Conservation (phyloP, 495 filamentous ascomycete genomes). For the Neurospora pannonica region DNA sequence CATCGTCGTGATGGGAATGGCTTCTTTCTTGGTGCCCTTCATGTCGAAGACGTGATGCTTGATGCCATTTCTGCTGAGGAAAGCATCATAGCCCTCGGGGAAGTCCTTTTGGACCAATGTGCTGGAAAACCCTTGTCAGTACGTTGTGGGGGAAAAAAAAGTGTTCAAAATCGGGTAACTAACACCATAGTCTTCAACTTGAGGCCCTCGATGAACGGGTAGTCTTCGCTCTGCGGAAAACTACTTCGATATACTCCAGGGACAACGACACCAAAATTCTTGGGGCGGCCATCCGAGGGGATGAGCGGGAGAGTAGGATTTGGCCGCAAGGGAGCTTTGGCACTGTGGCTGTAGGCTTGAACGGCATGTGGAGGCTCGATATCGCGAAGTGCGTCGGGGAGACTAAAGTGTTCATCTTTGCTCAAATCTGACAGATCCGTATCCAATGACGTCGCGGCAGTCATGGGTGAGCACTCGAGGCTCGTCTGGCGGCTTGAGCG, state of each 20-base stretch:
- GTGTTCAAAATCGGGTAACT: conserved; percentile 14
- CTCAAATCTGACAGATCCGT: neutral
- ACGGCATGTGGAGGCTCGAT: conserved; percentile 2
- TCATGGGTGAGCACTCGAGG: conserved; percentile 11
- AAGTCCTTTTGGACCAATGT: conserved; percentile 64
- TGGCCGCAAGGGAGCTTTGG: neutral
- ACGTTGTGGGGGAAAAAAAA: neutral
- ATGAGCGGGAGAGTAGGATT: neutral
- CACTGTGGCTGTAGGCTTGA: neutral
- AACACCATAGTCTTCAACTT: conserved; percentile 68
- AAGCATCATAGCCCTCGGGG: conserved; percentile 46
- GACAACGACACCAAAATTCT: conserved; percentile 58
- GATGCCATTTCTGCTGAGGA: conserved; percentile 54
- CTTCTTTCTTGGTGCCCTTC: conserved; percentile 65
- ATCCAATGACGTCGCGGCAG: neutral
- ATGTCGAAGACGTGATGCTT: conserved; percentile 60
- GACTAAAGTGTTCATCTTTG: neutral
- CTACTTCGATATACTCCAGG: conserved; percentile 67
- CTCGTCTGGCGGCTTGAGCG: conserved; percentile 10
- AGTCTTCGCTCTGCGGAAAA: conserved; percentile 57
- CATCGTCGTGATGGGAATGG: conserved; percentile 53
- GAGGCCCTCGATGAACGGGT: conserved; percentile 52
- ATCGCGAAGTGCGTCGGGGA: neutral
- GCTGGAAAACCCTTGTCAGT: conserved; percentile 30
- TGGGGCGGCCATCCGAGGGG: conserved; percentile 31